Evolutionary conservation across 208 protist species (phyloP).

Genomic region (Wallacemonas sp.): DNA sequence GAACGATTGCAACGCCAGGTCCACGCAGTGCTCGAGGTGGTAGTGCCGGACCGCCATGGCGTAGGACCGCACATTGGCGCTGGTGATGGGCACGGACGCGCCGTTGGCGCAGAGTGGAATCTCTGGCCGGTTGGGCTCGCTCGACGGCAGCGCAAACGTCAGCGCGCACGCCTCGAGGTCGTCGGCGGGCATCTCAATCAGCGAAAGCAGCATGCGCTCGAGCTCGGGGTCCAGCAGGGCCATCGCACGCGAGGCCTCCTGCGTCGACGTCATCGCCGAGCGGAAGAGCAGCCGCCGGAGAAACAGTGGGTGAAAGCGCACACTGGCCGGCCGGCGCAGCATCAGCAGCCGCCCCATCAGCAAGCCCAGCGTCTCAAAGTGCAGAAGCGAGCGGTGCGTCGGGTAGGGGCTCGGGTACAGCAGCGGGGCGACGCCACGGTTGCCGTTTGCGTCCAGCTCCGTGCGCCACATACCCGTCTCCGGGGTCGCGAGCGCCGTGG

Average conservation of each 20-base stretch:
- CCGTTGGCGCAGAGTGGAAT: constrained; percentile 34
- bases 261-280: background rate
- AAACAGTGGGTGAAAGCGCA: constrained; percentile 69
- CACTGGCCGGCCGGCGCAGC: constrained; percentile 41
- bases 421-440: background rate
- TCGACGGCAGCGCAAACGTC: constrained; percentile 54
- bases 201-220: constrained; percentile 34
- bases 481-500: constrained; percentile 37
- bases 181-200: constrained; percentile 29
- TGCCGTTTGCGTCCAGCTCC: constrained; percentile 31
- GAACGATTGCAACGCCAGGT: constrained; percentile 41
- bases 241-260: constrained; percentile 26
- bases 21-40: constrained; percentile 36
- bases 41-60: constrained; percentile 33
- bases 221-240: constrained; percentile 51
- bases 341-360: constrained; percentile 66
- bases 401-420: constrained; percentile 29
- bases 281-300: constrained; percentile 38
- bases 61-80: constrained; percentile 57
- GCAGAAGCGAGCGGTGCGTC: constrained; percentile 35
- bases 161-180: constrained; percentile 56
- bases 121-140: constrained; percentile 19
- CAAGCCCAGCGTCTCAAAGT: constrained; percentile 72
- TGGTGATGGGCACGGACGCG: constrained; percentile 23
- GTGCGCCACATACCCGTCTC: constrained; percentile 54